Evolutionary conservation across 495 filamentous ascomycete genomes (phyloP).

Genomic region (Daldinia caldariorum): DNA sequence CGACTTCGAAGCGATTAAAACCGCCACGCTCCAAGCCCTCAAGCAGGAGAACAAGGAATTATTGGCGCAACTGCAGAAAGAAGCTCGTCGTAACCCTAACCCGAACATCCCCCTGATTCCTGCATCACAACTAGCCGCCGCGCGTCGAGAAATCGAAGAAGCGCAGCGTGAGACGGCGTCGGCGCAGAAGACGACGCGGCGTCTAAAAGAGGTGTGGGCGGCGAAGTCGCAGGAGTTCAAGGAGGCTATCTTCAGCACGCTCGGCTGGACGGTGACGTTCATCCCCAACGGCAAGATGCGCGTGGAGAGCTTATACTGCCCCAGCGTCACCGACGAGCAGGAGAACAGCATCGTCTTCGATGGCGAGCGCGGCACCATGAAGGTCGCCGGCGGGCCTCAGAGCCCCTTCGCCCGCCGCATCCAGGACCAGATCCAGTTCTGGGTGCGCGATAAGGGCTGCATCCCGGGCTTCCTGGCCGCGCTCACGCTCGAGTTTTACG

Average conservation of each 20-base stretch:
- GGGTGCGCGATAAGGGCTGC: slow-evolving; percentile 89
- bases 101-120: slow-evolving; percentile 68
- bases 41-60: slow-evolving; percentile 86
- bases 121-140: slow-evolving; percentile 75
- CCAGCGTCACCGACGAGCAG: slow-evolving; percentile 71
- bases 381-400: slow-evolving; percentile 88
- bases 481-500: slow-evolving; percentile 89
- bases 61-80: slow-evolving; percentile 74
- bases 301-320: slow-evolving; percentile 81
- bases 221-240: slow-evolving; percentile 92
- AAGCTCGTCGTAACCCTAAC: slow-evolving; percentile 44
- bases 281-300: slow-evolving; percentile 91
- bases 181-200: slow-evolving; percentile 82
- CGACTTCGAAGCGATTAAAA: slow-evolving; percentile 81
- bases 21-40: slow-evolving; percentile 76
- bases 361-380: slow-evolving; percentile 96
- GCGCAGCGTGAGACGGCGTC: slow-evolving; percentile 78
- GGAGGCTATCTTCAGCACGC: slow-evolving; percentile 84
- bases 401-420: slow-evolving; percentile 88
- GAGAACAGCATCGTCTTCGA: slow-evolving; percentile 97
- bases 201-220: slow-evolving; percentile 89
- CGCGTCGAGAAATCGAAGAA: slow-evolving; percentile 75
- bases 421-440: slow-evolving; percentile 83
- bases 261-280: slow-evolving; percentile 94
- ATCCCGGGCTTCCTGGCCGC: slow-evolving; percentile 94